phyloP scores from a whole-genome alignment of 768 basidiomycete genomes.

The Serendipita sp. region DNA sequence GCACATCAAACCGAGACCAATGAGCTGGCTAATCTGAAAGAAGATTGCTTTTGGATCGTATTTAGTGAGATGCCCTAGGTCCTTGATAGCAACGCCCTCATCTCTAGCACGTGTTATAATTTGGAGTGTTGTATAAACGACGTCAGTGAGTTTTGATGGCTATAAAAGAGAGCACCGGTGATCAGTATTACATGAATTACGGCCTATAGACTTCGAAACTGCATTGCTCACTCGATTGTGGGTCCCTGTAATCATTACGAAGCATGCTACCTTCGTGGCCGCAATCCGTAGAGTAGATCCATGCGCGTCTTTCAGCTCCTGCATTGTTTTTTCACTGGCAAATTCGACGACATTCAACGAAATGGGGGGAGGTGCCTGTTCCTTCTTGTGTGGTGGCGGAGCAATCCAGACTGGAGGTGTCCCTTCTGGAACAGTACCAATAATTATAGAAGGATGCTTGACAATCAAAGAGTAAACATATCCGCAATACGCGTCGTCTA shows the following conservation, averaged over 20 bases:
- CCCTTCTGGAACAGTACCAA: conserved; percentile 53
- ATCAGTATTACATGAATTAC: not conserved
- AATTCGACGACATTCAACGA: conserved; percentile 36
- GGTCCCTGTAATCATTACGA: conserved; percentile 68
- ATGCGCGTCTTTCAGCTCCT: conserved; percentile 38
- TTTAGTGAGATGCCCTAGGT: conserved; percentile 56
- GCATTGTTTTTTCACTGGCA: conserved; percentile 36
- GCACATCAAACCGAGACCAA: conserved; percentile 59
- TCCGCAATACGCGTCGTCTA: conserved; percentile 59
- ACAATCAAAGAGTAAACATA: conserved; percentile 74
- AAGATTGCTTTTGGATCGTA: conserved; percentile 86
- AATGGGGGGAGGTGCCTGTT: conserved; percentile 4
- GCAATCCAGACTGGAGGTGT: conserved; percentile 62
- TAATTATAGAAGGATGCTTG: conserved; percentile 53
- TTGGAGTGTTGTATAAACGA: conserved; percentile 74
- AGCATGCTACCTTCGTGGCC: conserved; percentile 55
- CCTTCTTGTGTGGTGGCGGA: conserved; percentile 31
- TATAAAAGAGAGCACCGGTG: conserved; percentile 17
- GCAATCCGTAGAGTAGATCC: conserved; percentile 56
- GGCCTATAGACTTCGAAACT: no score
- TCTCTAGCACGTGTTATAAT: conserved; percentile 70
- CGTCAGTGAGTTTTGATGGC: conserved; percentile 66
- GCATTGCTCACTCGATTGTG: conserved; percentile 51
- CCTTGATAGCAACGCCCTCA: conserved; percentile 58
- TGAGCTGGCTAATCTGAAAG: conserved; percentile 64